Evolutionary conservation across 202 grass and related monocot species (phyloP), one percentile per base, ranked within the genome.

Genomic region (Bolboschoenoplectus hybrid): DNA sequence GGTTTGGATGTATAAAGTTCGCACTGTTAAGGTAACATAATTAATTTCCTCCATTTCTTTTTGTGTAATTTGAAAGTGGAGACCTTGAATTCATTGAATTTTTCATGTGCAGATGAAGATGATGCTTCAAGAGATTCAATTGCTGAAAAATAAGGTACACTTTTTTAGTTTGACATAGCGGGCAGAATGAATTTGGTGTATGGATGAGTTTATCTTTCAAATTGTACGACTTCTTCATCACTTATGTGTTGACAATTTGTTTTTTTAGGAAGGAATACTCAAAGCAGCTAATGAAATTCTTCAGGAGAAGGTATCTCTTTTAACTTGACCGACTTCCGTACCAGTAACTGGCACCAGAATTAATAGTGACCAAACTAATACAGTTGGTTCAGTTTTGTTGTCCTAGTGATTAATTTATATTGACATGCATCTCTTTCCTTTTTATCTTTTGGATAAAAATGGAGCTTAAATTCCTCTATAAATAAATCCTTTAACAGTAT

Each of bases 71-170:
- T 55, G 56, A 53, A 35, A 41, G 6, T 57, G 20, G 16, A 71
- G 6, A 41, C 8, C 20, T 82, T 87, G 74, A 44, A 58, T 14
- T 9, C 9, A 69, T 55, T 12, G 87, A 84, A 84, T 63, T 81
- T 87, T 63, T 72, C 13, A 81, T 43, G 39, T 26, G 8, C 89
- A 94, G 92, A 97, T 91, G 91, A 81, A 92, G 81, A 88, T 93
- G 75, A 93, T 97, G 91, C 88, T 92, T 49, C 88, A 93, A 82
- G 92, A 93, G 86, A 95, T 95, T 82, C 88, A 95, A 16, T 82
- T 87, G 53, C 88, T 95, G 66, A 89, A 85, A 88, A 93, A 92
- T 40, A 93, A 97, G 88, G 92, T 97, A 85, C 51, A 55, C 2
- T 57, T 78, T 17, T 53, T 56, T 11, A 58, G 81, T 26, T 83